Percentiles rank a stretch among this genome's conserved stretches.
phyloP scores from a whole-genome alignment of 306 rosid species.

The Gynostemma pentaphyllum region DNA sequence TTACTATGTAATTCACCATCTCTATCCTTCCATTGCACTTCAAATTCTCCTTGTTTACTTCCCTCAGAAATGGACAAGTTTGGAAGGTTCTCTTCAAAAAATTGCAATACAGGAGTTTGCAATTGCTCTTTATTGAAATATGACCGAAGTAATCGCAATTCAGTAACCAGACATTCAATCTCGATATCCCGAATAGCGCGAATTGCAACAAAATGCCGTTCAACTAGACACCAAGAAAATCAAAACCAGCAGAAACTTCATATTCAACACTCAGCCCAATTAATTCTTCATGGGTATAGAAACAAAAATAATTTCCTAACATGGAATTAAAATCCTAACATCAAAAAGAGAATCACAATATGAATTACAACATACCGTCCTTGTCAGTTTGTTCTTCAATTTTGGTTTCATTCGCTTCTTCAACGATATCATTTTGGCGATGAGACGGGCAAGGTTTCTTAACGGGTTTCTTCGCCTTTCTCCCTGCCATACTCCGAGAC shows the following conservation, averaged over 20 bases:
- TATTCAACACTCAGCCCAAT: neutral
- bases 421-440: neutral
- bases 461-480: slow-evolving; percentile 29
- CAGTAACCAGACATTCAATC: slow-evolving; percentile 47
- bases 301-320: neutral
- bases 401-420: slow-evolving; percentile 17
- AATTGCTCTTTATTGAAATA: slow-evolving; percentile 46
- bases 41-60: slow-evolving; percentile 27
- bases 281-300: neutral
- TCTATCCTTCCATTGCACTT: slow-evolving; percentile 33
- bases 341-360: neutral
- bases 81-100: slow-evolving; percentile 39
- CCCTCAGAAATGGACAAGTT: slow-evolving; percentile 31
- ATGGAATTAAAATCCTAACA: neutral
- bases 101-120: slow-evolving; percentile 32
- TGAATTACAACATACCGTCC: slow-evolving; percentile 28
- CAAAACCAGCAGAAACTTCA: neutral
- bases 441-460: slow-evolving; percentile 16
- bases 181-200: slow-evolving; percentile 77
- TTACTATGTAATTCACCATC: slow-evolving; percentile 20
- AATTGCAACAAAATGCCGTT: slow-evolving; percentile 48
- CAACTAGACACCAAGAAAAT: slow-evolving; percentile 24
- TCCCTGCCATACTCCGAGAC: slow-evolving; percentile 34
- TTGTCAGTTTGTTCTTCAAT: slow-evolving; percentile 27
- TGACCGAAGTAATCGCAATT: slow-evolving; percentile 54